These are phyloP conservation scores for Albugo laibachii DNA, from an alignment of 352 stramenopile species.

Conservation along the genomic window DNA sequence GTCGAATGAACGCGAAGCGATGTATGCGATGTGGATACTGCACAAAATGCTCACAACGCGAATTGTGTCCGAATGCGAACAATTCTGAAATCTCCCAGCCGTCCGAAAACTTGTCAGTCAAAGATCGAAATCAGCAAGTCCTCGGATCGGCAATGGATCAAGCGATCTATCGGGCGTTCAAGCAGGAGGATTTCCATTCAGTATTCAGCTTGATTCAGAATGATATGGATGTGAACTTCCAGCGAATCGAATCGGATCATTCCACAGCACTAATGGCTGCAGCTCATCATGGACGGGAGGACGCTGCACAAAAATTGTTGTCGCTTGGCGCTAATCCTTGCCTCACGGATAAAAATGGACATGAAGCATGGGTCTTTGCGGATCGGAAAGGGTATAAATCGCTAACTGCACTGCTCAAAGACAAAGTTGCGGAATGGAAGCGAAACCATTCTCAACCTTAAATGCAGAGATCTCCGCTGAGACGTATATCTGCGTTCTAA, in stretches of 20 bases:
- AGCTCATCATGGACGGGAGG: slow-evolving; percentile 58
- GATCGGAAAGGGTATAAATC: slow-evolving; percentile 31
- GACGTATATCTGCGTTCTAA: no score
- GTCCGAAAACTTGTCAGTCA: slow-evolving; percentile 29
- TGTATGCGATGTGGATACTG: slow-evolving; percentile 42
- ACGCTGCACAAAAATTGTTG: slow-evolving; percentile 39
- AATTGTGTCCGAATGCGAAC: slow-evolving; percentile 1
- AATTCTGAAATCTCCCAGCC: slow-evolving; percentile 12
- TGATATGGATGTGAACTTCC: slow-evolving; percentile 75
- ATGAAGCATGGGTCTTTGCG: slow-evolving; percentile 49
- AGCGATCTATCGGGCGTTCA: slow-evolving; percentile 62
- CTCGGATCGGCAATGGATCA: slow-evolving; percentile 69
- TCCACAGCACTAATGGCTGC: slow-evolving; percentile 61
- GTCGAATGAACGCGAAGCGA: slow-evolving; percentile 55
- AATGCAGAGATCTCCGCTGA: no score
- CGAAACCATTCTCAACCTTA: background rate
- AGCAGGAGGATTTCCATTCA: slow-evolving; percentile 53
- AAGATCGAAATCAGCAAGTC: slow-evolving; percentile 52
- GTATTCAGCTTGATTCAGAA: slow-evolving; percentile 66
- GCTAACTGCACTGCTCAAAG: background rate
- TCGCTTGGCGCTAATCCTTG: slow-evolving; percentile 40
- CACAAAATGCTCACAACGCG: slow-evolving; percentile 56
- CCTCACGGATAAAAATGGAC: slow-evolving; percentile 24
- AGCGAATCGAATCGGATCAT: slow-evolving; percentile 52
- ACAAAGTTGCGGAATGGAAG: background rate